These are phyloP conservation scores for Solioccasus polychromus DNA, from an alignment of 768 basidiomycete species.

Conservation along the genomic window DNA sequence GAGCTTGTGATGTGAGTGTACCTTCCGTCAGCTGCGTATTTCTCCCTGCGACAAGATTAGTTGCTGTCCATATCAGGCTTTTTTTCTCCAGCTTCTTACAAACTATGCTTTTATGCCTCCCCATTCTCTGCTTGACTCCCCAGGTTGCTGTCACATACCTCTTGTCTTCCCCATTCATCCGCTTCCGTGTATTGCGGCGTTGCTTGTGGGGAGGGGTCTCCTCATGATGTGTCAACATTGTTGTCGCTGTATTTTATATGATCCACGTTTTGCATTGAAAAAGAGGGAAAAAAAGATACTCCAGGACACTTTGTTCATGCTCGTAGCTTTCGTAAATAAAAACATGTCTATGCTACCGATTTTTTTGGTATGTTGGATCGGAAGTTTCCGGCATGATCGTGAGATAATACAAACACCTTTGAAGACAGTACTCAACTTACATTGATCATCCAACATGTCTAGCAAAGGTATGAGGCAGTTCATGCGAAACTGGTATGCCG, in stretches of 20 bases:
- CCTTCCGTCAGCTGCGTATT: slow-evolving; percentile 1
- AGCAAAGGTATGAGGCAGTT: slow-evolving; percentile 24
- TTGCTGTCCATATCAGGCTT: slow-evolving; percentile 9
- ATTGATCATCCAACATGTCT: slow-evolving; percentile 22
- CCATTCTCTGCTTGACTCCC: slow-evolving; percentile 3
- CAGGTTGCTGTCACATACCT: slow-evolving; percentile 18
- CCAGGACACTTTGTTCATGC: slow-evolving; percentile 30
- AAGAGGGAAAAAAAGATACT: slow-evolving; percentile 1
- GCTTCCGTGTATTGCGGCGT: slow-evolving; percentile 5
- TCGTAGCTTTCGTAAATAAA: slow-evolving; percentile 16
- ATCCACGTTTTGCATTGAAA: slow-evolving; percentile 11
- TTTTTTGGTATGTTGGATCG: neutral
- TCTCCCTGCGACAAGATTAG: slow-evolving; percentile 1
- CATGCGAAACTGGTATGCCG: slow-evolving; percentile 43
- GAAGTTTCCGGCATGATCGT: slow-evolving; percentile 18
- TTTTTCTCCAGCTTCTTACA: slow-evolving; percentile 5
- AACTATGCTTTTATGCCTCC: slow-evolving; percentile 23
- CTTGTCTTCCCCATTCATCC: slow-evolving; percentile 6
- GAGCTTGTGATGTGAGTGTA: slow-evolving; percentile 28
- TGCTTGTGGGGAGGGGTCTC: slow-evolving; percentile 11
- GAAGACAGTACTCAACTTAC: neutral
- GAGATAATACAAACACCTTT: slow-evolving; percentile 1
- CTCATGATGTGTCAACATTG: slow-evolving; percentile 25
- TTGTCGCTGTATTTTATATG: slow-evolving; percentile 31
- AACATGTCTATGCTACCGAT: slow-evolving; percentile 22